Conservation (phyloP, 2,329 filamentous ascomycete species). For the Phialophora chinensis region DNA sequence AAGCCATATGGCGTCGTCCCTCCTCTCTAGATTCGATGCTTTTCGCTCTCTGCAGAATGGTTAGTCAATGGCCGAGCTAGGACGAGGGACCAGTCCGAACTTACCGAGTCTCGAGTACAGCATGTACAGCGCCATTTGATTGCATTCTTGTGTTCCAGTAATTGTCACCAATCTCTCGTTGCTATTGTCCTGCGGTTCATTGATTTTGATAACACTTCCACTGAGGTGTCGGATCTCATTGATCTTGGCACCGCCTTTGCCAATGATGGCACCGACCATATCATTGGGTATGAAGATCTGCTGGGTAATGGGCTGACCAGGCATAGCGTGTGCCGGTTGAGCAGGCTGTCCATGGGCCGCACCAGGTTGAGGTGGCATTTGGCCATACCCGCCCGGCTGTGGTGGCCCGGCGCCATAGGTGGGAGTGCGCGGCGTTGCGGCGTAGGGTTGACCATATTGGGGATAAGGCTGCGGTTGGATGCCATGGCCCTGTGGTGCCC, state of each 20-base stretch:
- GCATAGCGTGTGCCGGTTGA: conserved; percentile 70
- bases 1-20: background rate
- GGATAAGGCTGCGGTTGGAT: conserved; percentile 54
- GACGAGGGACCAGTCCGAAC: conserved; percentile 40
- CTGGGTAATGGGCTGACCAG: conserved; percentile 87
- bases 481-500: conserved; percentile 73
- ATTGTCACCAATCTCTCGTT: conserved; percentile 98
- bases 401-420: conserved; percentile 82
- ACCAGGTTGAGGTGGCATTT: conserved; percentile 64
- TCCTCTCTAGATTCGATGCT: conserved; percentile 7
- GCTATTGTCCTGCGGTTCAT: conserved; percentile 98
- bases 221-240: conserved; percentile 97
- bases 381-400: conserved; percentile 72
- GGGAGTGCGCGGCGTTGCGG: conserved; percentile 70
- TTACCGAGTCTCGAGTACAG: conserved; percentile 94
- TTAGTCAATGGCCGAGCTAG: background rate
- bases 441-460: conserved; percentile 73
- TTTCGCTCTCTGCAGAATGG: background rate
- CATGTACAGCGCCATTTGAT: conserved; percentile 99
- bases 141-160: conserved; percentile 96
- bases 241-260: conserved; percentile 98
- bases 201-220: conserved; percentile 99
- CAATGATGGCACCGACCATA: conserved; percentile 99
- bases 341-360: conserved; percentile 68
- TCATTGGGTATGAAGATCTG: conserved; percentile 99